phyloP scores from a whole-genome alignment of 305 asterid genomes.

The Fraxinus sp. region DNA sequence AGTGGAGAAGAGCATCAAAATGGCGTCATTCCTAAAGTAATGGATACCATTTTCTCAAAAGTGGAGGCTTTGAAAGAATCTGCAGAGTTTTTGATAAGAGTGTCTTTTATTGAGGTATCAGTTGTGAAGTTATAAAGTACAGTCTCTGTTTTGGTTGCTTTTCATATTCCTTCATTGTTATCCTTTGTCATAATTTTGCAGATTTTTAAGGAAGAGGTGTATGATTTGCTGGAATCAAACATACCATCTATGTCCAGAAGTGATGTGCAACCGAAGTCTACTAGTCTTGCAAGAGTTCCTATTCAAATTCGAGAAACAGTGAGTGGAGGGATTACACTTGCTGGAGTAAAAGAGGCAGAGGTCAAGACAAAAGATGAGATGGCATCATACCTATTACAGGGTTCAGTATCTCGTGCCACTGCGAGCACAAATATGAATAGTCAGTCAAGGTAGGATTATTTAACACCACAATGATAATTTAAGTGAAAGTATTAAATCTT shows the following conservation, averaged over 20 bases:
- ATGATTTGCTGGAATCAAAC: constrained; percentile 71
- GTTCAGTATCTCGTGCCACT: constrained; percentile 90
- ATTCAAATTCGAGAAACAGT: constrained; percentile 89
- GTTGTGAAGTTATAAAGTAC: constrained; percentile 5
- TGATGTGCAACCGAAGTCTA: constrained; percentile 41
- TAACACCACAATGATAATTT: background rate
- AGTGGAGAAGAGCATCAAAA: constrained; percentile 74
- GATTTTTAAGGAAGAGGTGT: constrained; percentile 97
- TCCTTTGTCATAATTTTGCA: constrained; percentile 28
- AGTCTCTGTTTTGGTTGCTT: background rate
- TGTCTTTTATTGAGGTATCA: constrained; percentile 88
- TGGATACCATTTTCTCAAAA: constrained; percentile 71
- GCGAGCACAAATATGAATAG: constrained; percentile 98
- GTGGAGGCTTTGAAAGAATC: constrained; percentile 63
- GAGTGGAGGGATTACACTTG: constrained; percentile 84
- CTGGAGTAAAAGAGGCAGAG: constrained; percentile 98
- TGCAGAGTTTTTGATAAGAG: constrained; percentile 73
- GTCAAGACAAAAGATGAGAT: constrained; percentile 86
- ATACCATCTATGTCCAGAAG: constrained; percentile 31
- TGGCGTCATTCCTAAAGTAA: constrained; percentile 85
- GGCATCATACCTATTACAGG: constrained; percentile 75
- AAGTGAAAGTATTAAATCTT: background rate
- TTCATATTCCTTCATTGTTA: constrained; percentile 1
- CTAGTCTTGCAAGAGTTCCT: constrained; percentile 74
- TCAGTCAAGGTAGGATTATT: constrained; percentile 65